Base-by-base conservation (phyloP, 345 rosid species). In the Noccaea bulbosa region DNA sequence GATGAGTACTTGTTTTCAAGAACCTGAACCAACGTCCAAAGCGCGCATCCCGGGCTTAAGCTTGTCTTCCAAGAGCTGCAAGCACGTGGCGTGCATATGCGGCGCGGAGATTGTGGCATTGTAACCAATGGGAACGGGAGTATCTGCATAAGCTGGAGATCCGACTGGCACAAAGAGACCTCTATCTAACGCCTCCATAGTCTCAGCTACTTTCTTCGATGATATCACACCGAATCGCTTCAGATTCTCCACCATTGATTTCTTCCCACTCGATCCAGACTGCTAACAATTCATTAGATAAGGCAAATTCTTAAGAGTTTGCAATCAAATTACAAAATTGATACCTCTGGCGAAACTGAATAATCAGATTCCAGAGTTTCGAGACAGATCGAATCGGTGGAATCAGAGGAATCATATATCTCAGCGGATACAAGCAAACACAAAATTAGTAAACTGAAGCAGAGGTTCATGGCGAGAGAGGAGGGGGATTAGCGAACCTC, bases 81-180 rank as follows among this genome's bases (percentile, higher is more conserved):
- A 88, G 83, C 99, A 92, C 11, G 83, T 90, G 6, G 96, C 99
- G 77, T 95, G 99, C 99, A 95, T 92, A 79, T 95, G 97, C 35
- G 99, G 99, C 12, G 99, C 99, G 55, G 98, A 95, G 45, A 95
- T 95, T 38, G 98, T 92, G 41, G 92, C 99, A 79, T 95, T 95
- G 77, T 88, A 92, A 67, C 99, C 99, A 48, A 95, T 92, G 5
- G 97, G 56, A 79, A 90, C 72, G 5, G 99, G 98, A 43, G 85
- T 86, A 72, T 95, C 99, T 67, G 67, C 82, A 76, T 95, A 95
- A 56, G 99, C 81, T 2, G 88, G 80, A 8, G 82, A 65, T 15
- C 87, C 92, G 35, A 77, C 81, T 7, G 96, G 91, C 37, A 95
- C 96, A 65, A 95, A 95, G 60, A 85, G 80, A 71, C 81, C 96